Percentiles rank a stretch among this genome's conserved stretches.
phyloP scores from a whole-genome alignment of 352 stramenopile species.

The Globisporangium barbulae region DNA sequence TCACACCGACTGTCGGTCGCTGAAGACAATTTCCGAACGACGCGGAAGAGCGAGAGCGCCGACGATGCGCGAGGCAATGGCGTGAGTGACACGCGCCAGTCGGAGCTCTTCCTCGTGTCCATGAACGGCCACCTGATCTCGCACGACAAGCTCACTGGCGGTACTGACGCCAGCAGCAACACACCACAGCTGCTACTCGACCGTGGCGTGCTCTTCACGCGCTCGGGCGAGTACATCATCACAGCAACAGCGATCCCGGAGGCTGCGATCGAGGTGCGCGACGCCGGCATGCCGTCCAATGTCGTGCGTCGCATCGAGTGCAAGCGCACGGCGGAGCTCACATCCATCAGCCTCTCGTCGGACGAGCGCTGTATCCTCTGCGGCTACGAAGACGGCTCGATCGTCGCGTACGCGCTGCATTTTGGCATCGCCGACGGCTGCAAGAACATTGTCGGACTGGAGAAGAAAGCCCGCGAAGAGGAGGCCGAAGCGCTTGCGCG shows the following conservation, averaged over 20 bases:
- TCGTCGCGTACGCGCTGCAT: slow-evolving; percentile 80
- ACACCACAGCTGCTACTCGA: slow-evolving; percentile 60
- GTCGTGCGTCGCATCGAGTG: slow-evolving; percentile 79
- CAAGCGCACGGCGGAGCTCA: slow-evolving; percentile 61
- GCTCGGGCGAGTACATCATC: slow-evolving; percentile 78
- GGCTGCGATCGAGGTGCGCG: slow-evolving; percentile 73
- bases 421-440: slow-evolving; percentile 77
- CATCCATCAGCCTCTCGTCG: slow-evolving; percentile 69
- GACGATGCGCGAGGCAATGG: slow-evolving; percentile 12
- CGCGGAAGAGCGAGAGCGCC: slow-evolving; percentile 11
- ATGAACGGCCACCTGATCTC: slow-evolving; percentile 79
- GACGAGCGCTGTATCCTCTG: slow-evolving; percentile 82
- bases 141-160: slow-evolving; percentile 45
- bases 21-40: slow-evolving; percentile 16
- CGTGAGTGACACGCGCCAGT: slow-evolving; percentile 61
- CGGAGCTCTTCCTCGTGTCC: slow-evolving; percentile 76
- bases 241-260: slow-evolving; percentile 55
- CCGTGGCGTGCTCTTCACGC: slow-evolving; percentile 69
- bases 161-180: slow-evolving; percentile 21
- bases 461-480: slow-evolving; percentile 71
- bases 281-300: slow-evolving; percentile 48
- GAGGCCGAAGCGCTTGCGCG: slow-evolving; percentile 77
- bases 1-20: slow-evolving; percentile 14
- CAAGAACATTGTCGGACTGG: slow-evolving; percentile 60
- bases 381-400: slow-evolving; percentile 72